Conservation (phyloP, 2,329 filamentous ascomycete genomes). For the Monilinia aucupariae region DNA sequence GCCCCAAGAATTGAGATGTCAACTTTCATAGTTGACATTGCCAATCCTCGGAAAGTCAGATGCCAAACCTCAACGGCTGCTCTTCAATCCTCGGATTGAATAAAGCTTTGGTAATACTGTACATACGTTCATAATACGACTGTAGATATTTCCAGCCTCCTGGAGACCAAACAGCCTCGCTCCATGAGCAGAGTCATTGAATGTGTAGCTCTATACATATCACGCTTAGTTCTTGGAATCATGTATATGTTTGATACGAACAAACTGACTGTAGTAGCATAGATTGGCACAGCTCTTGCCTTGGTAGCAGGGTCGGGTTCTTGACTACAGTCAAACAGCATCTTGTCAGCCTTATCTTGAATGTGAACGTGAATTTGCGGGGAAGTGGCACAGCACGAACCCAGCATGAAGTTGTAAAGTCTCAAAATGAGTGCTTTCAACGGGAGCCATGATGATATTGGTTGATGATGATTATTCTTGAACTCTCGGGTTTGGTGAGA, state of each 20-base stretch:
- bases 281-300: conserved; percentile 88
- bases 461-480: background rate
- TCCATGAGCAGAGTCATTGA: conserved; percentile 94
- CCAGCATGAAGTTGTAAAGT: conserved; percentile 82
- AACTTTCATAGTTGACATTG: conserved; percentile 9
- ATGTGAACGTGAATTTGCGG: conserved; percentile 19
- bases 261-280: conserved; percentile 67
- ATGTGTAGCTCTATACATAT: conserved; percentile 66
- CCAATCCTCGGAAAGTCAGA: conserved; percentile 3
- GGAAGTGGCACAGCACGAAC: conserved; percentile 41
- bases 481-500: background rate
- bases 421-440: conserved; percentile 61
- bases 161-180: conserved; percentile 94
- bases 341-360: conserved; percentile 21
- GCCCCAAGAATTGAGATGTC: conserved; percentile 1
- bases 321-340: conserved; percentile 50
- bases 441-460: conserved; percentile 13
- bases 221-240: conserved; percentile 18
- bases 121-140: conserved; percentile 81
- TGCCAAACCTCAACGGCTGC: conserved; percentile 10
- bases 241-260: background rate
- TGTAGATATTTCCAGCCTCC: conserved; percentile 94
- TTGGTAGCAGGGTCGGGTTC: conserved; percentile 76
- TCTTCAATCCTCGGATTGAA: background rate
- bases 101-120: background rate